Base-by-base conservation (phyloP, 169 alveolate species). In the Plasmodium billcollinsi region DNA sequence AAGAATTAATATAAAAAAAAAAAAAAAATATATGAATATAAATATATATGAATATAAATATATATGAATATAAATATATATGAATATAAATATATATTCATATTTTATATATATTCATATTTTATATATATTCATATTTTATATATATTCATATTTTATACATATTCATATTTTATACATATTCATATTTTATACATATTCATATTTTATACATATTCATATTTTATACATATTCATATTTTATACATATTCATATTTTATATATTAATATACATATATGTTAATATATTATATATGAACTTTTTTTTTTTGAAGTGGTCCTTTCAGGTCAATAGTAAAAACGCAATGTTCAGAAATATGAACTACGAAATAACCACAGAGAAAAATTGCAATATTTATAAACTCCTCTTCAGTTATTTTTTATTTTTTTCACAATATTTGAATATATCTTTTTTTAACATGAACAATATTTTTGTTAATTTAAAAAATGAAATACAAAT, bases 381-480 rank as follows among this genome's bases (percentile, higher is more conserved):
- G 15, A 24, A 21, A 12, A 54, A 63, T 8, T 8, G 8, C 45
- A 15, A 54, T 26, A 54, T 63, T 54, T 54, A 26, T n/a, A 50
- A 63, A 54, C 15, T 69, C 0, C 39, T 83, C 2, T 83, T 83
- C 52, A 70, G 39, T 26, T 58, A 24, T 47, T 83, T n/a, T 83
- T 65, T 63, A n/a, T 70, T 83, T 33, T 56, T 83, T 33, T 58
- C 91, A 15, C 86, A 83, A 49, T 45, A 83, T 39, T 21, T 83
- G 14, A 47, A 67, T 70, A 39, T 83, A 24, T 70, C 29, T 47
- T 83, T 83, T 83, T 83, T 83, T 49, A 83, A 83, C 20, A 45
- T 83, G 66, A 62, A 73, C 11, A 83, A 83, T 39, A 52, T 71
- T 45, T 70, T 69, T 70, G 33, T 62, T 7, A 83, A 83, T 62